Base-by-base conservation (phyloP, 371 early-diverging fungal genomes). In the Mucor irregularis region DNA sequence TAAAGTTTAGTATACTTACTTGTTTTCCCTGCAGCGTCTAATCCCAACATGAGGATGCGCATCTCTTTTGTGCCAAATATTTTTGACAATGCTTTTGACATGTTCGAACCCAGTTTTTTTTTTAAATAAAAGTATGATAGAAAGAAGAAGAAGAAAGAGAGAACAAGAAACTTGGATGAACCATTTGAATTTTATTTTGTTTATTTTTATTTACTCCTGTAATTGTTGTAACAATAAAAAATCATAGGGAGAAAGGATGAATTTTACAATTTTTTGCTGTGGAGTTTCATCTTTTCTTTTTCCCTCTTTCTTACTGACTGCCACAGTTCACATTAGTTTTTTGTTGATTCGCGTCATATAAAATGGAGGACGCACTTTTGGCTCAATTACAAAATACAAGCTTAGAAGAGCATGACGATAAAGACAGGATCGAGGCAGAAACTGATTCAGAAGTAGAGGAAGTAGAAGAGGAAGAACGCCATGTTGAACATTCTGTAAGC, bases 11-110 rank as follows among this genome's bases (percentile, higher is more conserved):
- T n/a, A n/a, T n/a, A n/a, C 75, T 74, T 86, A 84, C 90, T 93
- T 65, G 94, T 96, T 80, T 96, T 96, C 47, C 97, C 97, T 40
- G 95, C 92, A 56, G 92, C 93, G 81, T 96, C 96, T 38, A 93
- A 78, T 44, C 97, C 97, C 26, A 95, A 76, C 87, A 95, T 91
- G 19, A 95, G 74, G 51, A 96, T 88, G 59, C 91, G 88, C 85
- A 93, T 86, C 69, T 95, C 92, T 68, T 88, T 91, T 62, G 82
- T 89, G 53, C 91, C 90, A 75, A 89, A 86, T 59, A 92, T 68
- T 62, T 81, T 84, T 40, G 78, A 58, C 13, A 87, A 52, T 24
- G 73, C 73, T 64, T 79, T 87, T 48, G 85, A 84, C 55, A 85
- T 43, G 35, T 71, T 69, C 39, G 66, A 73, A 38, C 87, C 85